These are phyloP conservation scores for Clonostachys rosea DNA, from an alignment of 2,329 filamentous ascomycete genomes.

Conservation along the genomic window DNA sequence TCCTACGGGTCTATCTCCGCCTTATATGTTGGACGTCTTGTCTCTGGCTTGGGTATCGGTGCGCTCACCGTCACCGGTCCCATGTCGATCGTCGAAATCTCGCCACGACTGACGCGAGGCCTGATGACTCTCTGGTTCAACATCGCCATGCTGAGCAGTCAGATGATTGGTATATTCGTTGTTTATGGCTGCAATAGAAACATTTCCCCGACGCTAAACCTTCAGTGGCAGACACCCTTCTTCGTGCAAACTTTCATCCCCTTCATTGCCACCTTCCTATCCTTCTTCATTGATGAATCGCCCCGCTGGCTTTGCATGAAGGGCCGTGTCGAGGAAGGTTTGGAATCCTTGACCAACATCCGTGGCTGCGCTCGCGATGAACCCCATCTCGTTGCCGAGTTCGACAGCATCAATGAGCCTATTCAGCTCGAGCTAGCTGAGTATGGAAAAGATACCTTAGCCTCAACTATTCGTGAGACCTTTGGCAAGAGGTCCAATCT, in stretches of 20 bases:
- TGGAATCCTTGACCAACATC: constrained; percentile 8
- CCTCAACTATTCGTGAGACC: constrained; percentile 17
- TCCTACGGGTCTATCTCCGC: constrained; percentile 13
- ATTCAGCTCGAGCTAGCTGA: constrained; percentile 14
- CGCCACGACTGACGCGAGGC: constrained; percentile 29
- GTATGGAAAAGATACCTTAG: constrained; percentile 14
- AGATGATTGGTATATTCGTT: constrained; percentile 21
- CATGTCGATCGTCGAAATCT: constrained; percentile 30
- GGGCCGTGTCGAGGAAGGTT: constrained; percentile 17
- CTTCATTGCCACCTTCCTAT: constrained; percentile 15
- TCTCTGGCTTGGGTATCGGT: constrained; percentile 30
- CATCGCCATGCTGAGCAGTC: constrained; percentile 24
- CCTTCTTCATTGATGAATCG: constrained; percentile 24
- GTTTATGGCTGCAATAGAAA: constrained; percentile 25
- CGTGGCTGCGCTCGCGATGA: constrained; percentile 16
- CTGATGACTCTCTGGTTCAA: constrained; percentile 28
- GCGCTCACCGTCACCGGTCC: constrained; percentile 27
- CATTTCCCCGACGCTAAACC: constrained; percentile 10
- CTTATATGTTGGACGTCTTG: constrained; percentile 27
- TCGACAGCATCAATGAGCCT: constrained; percentile 15
- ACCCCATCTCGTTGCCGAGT: constrained; percentile 8
- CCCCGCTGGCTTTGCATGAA: constrained; percentile 27
- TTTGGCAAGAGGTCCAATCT: constrained; percentile 25
- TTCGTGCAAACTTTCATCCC: constrained; percentile 7
- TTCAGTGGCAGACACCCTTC: constrained; percentile 19